Base-by-base conservation (phyloP, 2,329 filamentous ascomycete genomes). In the Venturia aucupariae region DNA sequence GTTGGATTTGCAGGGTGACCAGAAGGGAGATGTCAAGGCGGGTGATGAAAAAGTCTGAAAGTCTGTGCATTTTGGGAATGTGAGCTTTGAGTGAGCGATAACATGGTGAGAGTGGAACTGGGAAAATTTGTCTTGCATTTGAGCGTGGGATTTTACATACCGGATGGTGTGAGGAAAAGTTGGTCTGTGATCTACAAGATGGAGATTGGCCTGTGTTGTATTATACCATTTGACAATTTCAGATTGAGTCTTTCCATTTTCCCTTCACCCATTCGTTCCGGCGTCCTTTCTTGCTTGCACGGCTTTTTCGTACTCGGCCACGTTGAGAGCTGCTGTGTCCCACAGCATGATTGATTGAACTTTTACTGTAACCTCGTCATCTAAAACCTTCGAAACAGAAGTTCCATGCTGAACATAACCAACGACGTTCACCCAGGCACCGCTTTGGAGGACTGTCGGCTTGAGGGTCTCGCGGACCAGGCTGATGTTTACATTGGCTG, bases 341-440 rank as follows among this genome's bases (percentile, higher is more conserved):
- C 92, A 96, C 3, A 96, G 74, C 70, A 92, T 78, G 57, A 94
- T 74, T 1, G 90, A 91, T 72, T 96, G 90, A 22, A 96, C 78
- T 32, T 30, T 30, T 22, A 35, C 60, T 30, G 10, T 30, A 27
- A 7, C 67, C 67, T 62, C 65, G 66, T 38, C 38, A n/a, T 24
- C 15, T 30, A 11, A 13, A 51, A 3, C 27, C 30, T 44, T n/a
- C 17, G 15, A 4, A 17, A 8, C 17, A 27, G 24, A 7, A 39
- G 48, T 10, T 41, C 39, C 41, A 10, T 60, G 30, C n/a, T 32
- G 27, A 19, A 63, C n/a, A 73, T 95, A 95, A 6, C 92, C 93
- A 68, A 97, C 84, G 3, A 97, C 82, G 72, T 97, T 96, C 61
- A 97, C 76, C 92, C 92, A 97, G 66, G 88, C 82, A n/a, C 93